Evolutionary conservation across 345 rosid species (phyloP), one percentile per base, ranked within the genome.

Genomic region (Lenwebbia sp.): DNA sequence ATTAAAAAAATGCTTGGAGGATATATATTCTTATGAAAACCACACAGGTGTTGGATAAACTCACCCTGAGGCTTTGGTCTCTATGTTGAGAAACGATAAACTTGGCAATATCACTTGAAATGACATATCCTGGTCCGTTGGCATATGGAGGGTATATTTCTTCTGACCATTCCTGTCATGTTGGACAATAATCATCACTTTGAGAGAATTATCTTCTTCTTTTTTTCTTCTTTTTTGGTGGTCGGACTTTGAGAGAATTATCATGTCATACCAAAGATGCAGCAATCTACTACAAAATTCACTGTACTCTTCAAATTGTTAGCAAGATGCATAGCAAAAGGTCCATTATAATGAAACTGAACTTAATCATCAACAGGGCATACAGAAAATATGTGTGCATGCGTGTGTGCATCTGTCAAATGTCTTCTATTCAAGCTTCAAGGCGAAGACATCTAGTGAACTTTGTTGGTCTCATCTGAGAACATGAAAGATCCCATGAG

Each of bases 141-240:
- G 98, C 98, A 86, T 97, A 97, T 78, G 98, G 99, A 89, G 99
- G 99, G 90, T 96, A 97, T 25, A 94, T 94, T 87, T 89, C 90
- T 90, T 93, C 94, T 37, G 98, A 99, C 99, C 99, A 97, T 84
- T 97, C 99, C 99, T 97, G 98, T 90, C 90, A 87, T 86, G 91
- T 84, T 86, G 85, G 75, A 56, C 21, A 86, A 65, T 85, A 23
- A 52, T 52, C 19, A 78, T 51, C 65, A 37, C 41, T 82, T 60
- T 10, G 11, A 86, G 82, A 9, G 86, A 74, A 87, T 84, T 25
- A 30, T 2, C 53, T n/a, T n/a, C n/a, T n/a, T n/a, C n/a, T n/a
- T n/a, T n/a, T n/a, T n/a, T n/a, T n/a, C n/a, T n/a, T n/a, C n/a
- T n/a, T n/a, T n/a, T n/a, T n/a, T n/a, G n/a, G n/a, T n/a, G n/a